phyloP scores from a whole-genome alignment of 805 yeast genomes.

The Tetrapisispora fleetii region DNA sequence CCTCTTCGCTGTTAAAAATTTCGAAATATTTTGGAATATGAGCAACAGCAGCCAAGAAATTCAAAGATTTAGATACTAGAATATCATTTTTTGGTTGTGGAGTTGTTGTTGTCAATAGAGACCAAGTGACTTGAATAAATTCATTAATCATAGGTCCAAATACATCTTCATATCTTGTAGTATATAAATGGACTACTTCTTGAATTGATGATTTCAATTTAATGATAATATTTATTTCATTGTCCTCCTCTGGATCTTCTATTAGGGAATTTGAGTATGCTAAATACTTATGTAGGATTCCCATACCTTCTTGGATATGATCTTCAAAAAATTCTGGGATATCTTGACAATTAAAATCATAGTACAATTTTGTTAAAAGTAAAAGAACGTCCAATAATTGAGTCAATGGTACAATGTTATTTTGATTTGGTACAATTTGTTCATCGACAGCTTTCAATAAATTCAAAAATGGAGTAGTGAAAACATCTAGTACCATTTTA shows the following conservation, averaged over 20 bases:
- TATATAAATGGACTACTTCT: constrained; percentile 76
- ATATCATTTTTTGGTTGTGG: constrained; percentile 73
- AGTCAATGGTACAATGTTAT: constrained; percentile 41
- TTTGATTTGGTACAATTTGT: constrained; percentile 40
- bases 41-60: constrained; percentile 74
- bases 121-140: constrained; percentile 80
- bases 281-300: constrained; percentile 71
- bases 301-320: constrained; percentile 67
- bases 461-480: constrained; percentile 68
- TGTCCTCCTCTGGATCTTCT: constrained; percentile 44
- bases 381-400: constrained; percentile 61
- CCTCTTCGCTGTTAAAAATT: constrained; percentile 52
- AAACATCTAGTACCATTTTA: constrained; percentile 73
- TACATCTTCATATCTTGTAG: constrained; percentile 86
- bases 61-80: constrained; percentile 68
- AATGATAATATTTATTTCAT: constrained; percentile 60
- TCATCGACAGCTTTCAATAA: constrained; percentile 59
- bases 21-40: constrained; percentile 56
- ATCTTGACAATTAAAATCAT: constrained; percentile 94
- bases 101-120: constrained; percentile 54
- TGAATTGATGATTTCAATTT: constrained; percentile 72
- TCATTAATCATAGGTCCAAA: constrained; percentile 67
- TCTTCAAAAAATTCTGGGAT: constrained; percentile 98
- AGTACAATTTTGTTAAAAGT: constrained; percentile 70
- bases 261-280: constrained; percentile 46